These are phyloP conservation scores for Daldinia childiae DNA, from an alignment of 495 filamentous ascomycete species.

Conservation along the genomic window DNA sequence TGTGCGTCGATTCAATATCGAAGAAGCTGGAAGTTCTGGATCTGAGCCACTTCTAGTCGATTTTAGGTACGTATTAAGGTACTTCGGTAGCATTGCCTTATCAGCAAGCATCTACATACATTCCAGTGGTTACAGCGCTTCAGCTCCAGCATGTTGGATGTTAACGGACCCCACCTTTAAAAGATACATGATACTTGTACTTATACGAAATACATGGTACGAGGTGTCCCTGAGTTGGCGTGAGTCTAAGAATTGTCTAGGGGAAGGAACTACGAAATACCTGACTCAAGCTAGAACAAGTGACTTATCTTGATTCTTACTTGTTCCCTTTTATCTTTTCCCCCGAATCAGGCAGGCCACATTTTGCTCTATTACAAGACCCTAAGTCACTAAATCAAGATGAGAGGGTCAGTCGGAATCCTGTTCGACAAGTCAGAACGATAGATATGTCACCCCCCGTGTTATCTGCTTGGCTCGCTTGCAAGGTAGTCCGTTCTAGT, in stretches of 20 bases:
- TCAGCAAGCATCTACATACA: neutral
- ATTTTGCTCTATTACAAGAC: neutral
- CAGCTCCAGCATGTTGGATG: neutral
- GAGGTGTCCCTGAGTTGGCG: neutral
- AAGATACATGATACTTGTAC: conserved; percentile 2
- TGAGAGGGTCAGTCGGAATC: conserved; percentile 34
- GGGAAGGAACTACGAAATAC: conserved; percentile 4
- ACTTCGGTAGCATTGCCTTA: conserved; percentile 3
- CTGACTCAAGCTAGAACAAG: conserved; percentile 22
- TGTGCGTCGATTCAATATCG: conserved; percentile 5
- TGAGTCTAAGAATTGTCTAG: neutral
- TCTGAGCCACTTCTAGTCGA: conserved; percentile 3
- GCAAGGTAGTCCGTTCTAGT: conserved; percentile 20
- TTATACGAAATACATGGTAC: neutral
- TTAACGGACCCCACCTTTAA: conserved; percentile 1
- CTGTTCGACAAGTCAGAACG: conserved; percentile 30
- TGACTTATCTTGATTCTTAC: conserved; percentile 11
- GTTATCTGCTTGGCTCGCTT: conserved; percentile 34
- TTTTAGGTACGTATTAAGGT: neutral
- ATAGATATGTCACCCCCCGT: conserved; percentile 28
- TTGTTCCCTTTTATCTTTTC: conserved; percentile 23
- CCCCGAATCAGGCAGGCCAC: conserved; percentile 42
- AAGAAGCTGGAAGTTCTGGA: conserved; percentile 24
- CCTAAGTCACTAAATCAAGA: conserved; percentile 1
- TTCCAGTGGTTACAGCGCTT: conserved; percentile 10